Evolutionary conservation across 1,284 basidiomycete genomes (phyloP), one percentile per base, ranked within the genome.

Genomic region (Ceratobasidium sp.): DNA sequence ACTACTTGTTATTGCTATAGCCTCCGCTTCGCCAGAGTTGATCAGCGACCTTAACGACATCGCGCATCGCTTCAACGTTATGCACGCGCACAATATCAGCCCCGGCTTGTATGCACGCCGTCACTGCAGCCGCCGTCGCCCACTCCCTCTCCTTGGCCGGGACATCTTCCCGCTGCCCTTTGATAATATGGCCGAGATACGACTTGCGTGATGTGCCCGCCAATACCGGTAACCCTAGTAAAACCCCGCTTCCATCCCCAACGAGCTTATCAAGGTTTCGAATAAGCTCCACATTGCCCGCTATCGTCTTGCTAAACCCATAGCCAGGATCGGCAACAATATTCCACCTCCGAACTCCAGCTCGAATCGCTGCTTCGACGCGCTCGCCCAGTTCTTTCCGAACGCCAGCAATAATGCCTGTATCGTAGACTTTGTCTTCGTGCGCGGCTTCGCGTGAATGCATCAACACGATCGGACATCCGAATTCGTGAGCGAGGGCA

Each of bases 311-410:
- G 76, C 96, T 96, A 77, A 98, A 99, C 5, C 97, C 96, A 58
- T 99, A 82, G 0, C 97, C 96, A 0, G 96, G 94, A 79, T 98
- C 97, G 13, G 93, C 83, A 60, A 98, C 85, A 69, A 98, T 87
- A 73, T 94, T 86, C 96, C 96, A 99, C 34, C 93, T 79, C 65
- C 92, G 84, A 3, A 99, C 80, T 7, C 95, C 94, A 1, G 90
- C 89, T 15, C 82, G 82, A n/a, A 96, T 82, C 13, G 94, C 89
- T 1, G 77, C 75, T 3, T 87, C 81, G 0, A 97, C 86, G 73
- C 88, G 89, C 35, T 78, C 79, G 0, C 87, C 89, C 1, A 99
- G 83, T 78, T 99, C 97, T 0, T 79, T 75, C 3, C 85, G 81
- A 0, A 98, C 88, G 20, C 88, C 93, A 31, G 84, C 81, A 1